These are phyloP conservation scores for Eurotiales sp. DNA, from an alignment of 2,329 filamentous ascomycete genomes.

Conservation along the genomic window DNA sequence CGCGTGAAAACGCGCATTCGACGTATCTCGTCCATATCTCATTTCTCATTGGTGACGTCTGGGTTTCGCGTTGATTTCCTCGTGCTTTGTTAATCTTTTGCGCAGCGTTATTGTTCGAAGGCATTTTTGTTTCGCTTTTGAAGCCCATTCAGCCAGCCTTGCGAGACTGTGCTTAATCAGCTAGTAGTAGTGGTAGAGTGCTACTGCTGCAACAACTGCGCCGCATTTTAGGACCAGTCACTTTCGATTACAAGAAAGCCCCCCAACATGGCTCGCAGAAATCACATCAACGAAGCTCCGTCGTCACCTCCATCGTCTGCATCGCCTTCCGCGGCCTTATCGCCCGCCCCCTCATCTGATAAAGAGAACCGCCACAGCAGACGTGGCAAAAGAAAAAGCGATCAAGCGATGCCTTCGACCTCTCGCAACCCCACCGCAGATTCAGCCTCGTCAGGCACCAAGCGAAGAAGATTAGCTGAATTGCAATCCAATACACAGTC, in stretches of 20 bases:
- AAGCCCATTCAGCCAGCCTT: not conserved
- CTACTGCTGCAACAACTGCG: no score
- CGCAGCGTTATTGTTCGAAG: no score
- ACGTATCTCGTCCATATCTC: no score
- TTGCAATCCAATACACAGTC: conserved; percentile 27
- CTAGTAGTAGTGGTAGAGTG: no score
- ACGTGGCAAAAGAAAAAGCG: conserved; percentile 42
- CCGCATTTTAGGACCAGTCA: conserved; percentile 6
- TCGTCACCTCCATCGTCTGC: conserved; percentile 6
- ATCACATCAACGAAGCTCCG: conserved; percentile 1
- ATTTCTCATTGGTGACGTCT: not conserved
- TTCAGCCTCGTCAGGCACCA: conserved; percentile 32
- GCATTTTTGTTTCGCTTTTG: not conserved
- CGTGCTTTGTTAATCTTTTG: not conserved
- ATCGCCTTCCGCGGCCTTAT: conserved; percentile 4
- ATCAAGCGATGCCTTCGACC: conserved; percentile 36
- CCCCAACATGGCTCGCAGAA: conserved; percentile 8
- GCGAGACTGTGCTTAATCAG: not conserved
- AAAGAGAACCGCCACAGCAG: conserved; percentile 44
- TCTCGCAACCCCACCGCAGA: conserved; percentile 31
- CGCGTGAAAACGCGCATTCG: conserved; percentile 2
- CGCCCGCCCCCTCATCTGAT: conserved; percentile 41
- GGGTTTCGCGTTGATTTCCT: not conserved
- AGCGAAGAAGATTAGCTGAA: conserved; percentile 44
- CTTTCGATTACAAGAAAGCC: not conserved